Conservation (phyloP, 495 filamentous ascomycete species). For the Pyrenopolyporus hunteri region DNA sequence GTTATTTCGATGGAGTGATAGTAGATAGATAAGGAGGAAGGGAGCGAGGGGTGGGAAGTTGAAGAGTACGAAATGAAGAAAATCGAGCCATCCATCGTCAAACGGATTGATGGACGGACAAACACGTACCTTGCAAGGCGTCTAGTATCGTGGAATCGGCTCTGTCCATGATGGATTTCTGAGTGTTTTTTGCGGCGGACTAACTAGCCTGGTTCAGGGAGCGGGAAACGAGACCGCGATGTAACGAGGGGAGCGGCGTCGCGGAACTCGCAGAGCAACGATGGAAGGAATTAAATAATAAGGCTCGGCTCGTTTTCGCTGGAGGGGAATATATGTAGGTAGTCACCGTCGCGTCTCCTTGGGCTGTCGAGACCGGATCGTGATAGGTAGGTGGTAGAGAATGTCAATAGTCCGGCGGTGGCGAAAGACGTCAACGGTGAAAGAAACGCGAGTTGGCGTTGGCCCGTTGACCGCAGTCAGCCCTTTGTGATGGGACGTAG, state of each 20-base stretch:
- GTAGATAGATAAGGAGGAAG: background rate
- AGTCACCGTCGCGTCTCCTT: too few relatives aligned
- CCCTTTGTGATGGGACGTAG: slow-evolving; percentile 1
- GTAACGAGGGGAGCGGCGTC: too few relatives aligned
- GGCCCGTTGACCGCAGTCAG: background rate
- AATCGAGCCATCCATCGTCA: too few relatives aligned
- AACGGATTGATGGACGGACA: background rate
- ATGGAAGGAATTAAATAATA: too few relatives aligned
- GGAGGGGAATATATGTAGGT: too few relatives aligned
- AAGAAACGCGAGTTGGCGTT: background rate
- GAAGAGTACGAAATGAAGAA: background rate
- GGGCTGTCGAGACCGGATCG: too few relatives aligned
- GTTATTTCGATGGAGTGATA: background rate
- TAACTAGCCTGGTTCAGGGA: background rate
- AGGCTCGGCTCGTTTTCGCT: background rate
- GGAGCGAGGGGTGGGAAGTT: background rate
- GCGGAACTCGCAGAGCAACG: too few relatives aligned
- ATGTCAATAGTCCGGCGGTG: slow-evolving; percentile 1
- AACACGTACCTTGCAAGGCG: slow-evolving; percentile 36
- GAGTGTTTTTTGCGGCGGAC: background rate
- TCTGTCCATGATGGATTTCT: slow-evolving; percentile 28
- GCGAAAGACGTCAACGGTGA: background rate
- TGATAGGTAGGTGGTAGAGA: too few relatives aligned
- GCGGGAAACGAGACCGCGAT: too few relatives aligned
- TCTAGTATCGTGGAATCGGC: slow-evolving; percentile 34